phyloP scores from a whole-genome alignment of 257 asterid genomes.

The Capsicum baccatum region DNA sequence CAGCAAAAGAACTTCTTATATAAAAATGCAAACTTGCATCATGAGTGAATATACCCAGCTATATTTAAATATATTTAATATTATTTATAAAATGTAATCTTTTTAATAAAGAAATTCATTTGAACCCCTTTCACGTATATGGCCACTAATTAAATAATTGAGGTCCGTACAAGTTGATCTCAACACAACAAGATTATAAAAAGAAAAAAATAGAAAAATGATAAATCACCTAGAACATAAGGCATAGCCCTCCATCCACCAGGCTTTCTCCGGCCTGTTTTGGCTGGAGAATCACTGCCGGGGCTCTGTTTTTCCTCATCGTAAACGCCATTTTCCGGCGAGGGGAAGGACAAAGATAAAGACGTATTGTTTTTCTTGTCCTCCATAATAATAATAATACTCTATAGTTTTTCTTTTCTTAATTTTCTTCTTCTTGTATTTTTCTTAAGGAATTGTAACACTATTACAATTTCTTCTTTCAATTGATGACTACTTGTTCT shows the following conservation, averaged over 20 bases:
- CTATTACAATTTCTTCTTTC: not conserved
- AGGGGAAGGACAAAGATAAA: constrained; percentile 32
- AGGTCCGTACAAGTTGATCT: rapidly evolving
- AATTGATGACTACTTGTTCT: not conserved
- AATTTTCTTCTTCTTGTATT: not conserved
- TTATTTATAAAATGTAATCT: no score
- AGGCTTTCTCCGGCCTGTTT: constrained; percentile 1
- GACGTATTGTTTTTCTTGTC: constrained; percentile 33
- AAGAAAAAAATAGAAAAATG: constrained; percentile 18
- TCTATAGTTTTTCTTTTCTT: not conserved
- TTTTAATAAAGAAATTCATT: not conserved
- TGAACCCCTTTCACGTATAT: no score
- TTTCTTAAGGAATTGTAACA: not conserved
- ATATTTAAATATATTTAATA: no score
- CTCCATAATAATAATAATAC: constrained; percentile 4
- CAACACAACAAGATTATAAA: rapidly evolving
- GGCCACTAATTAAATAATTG: not conserved
- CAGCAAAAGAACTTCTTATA: not conserved
- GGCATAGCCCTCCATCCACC: constrained; percentile 87
- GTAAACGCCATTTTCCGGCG: constrained; percentile 44
- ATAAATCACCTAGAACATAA: constrained; percentile 52
- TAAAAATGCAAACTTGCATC: not conserved
- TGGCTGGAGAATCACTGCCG: constrained; percentile 7
- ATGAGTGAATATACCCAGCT: not conserved
- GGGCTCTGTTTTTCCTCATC: constrained; percentile 40